Evolutionary conservation across 2,329 filamentous ascomycete species (phyloP), one percentile per base, ranked within the genome.

Genomic region (Apiospora marii): DNA sequence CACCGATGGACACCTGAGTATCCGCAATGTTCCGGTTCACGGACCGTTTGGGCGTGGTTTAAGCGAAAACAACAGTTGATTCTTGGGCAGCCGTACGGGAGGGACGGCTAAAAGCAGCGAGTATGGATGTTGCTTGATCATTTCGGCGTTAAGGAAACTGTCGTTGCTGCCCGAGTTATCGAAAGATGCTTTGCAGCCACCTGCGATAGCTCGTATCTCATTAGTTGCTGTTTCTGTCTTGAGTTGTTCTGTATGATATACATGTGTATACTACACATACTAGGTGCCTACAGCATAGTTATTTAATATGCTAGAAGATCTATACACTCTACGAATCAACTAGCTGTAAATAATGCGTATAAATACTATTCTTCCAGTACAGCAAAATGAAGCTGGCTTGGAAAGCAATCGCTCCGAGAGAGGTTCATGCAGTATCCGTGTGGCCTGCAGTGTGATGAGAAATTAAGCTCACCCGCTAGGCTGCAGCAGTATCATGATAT

Each of bases 381-480:
- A 16, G 16, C 43, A 44, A 16, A 14, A 3, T 44, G 13, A 14
- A 44, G 43, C 16, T 44, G 16, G 13, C 43, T 14, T 8, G 7
- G 46, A 49, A 49, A 1, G 8, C n/a, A 51, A 27, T 6, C 30
- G n/a, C 37, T 61, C 22, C 27, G 27, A 58, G 51, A 34, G 51
- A 58, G 27, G 19, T 37, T 34, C 16, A 61, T 37, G 30, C 30
- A 37, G 27, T 37, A 37, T 61, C 34, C 53, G 30, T 61, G 10
- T 61, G 34, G 58, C 19, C 49, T 51, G 34, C 34, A 41, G 41
- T 41, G 34, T 64, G 34, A 64, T 64, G 5, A 30, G 22, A 64
- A 64, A 64, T 64, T 64, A 64, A 64, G 58, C 58, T 64, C 58
- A 41, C 58, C 41, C 30, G 34, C 34, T 41, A 41, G 58, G 58